These are phyloP conservation scores for Hondaea fermentalgiana DNA, from an alignment of 108 stramenopile genomes.

Conservation along the genomic window DNA sequence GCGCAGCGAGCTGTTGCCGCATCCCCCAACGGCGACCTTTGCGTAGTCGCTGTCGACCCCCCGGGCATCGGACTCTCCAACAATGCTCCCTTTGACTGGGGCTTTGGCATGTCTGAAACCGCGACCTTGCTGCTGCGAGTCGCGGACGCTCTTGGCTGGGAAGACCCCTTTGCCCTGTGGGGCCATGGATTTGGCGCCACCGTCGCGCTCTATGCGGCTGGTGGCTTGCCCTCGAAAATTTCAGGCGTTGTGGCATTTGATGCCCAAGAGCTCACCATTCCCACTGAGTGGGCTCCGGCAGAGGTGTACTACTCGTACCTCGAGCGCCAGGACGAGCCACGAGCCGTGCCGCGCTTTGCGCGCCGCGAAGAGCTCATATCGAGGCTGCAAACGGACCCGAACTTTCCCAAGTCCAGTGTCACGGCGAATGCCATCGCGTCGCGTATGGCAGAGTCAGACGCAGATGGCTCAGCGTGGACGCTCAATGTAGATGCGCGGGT, in stretches of 20 bases:
- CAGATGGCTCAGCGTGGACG: not conserved
- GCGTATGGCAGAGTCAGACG: not conserved
- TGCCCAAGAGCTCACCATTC: not conserved
- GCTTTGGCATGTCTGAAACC: not conserved
- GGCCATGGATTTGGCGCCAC: not conserved
- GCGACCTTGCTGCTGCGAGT: not conserved
- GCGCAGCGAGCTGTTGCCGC: not conserved
- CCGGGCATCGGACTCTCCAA: not conserved
- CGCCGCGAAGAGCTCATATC: not conserved
- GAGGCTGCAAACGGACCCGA: not conserved
- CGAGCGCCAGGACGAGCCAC: not conserved
- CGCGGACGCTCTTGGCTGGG: not conserved
- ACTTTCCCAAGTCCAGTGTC: not conserved
- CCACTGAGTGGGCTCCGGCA: not conserved
- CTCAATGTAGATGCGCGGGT: not conserved
- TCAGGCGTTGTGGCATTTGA: not conserved
- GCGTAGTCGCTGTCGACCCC: conserved; percentile 5
- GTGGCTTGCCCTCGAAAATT: not conserved
- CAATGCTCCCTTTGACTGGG: not conserved
- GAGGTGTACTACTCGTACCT: not conserved
- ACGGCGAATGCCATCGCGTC: not conserved
- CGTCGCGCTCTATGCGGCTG: not conserved
- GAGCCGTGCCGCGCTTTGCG: not conserved
- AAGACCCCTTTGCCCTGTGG: not conserved
- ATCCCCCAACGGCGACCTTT: not conserved